These are phyloP conservation scores for Lentinula detonsa DNA, from an alignment of 768 basidiomycete species.

Conservation along the genomic window DNA sequence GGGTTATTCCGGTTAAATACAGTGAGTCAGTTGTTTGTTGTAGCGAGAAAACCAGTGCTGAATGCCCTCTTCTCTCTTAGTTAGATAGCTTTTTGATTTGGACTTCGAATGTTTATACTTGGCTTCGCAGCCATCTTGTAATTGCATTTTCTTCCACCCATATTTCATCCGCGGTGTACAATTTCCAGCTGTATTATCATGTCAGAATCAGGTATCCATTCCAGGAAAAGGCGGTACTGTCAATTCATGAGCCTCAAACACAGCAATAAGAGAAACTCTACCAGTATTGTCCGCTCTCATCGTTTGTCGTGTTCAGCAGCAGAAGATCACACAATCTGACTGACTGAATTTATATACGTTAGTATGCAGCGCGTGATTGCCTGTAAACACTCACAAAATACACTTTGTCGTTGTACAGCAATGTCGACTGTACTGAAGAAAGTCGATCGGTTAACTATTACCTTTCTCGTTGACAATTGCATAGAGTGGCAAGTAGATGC, in stretches of 20 bases:
- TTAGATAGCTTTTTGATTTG: constrained; percentile 4
- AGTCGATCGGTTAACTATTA: constrained; percentile 40
- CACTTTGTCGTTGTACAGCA: too few relatives aligned
- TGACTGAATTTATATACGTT: too few relatives aligned
- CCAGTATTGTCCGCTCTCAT: too few relatives aligned
- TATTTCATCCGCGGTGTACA: constrained; percentile 1
- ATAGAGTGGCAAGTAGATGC: constrained; percentile 62
- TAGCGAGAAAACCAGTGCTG: background rate
- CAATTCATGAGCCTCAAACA: too few relatives aligned
- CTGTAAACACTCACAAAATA: too few relatives aligned
- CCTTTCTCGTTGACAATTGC: constrained; percentile 70
- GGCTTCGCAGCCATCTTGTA: background rate
- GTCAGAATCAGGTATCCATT: too few relatives aligned
- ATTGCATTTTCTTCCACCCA: background rate
- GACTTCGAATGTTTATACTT: background rate
- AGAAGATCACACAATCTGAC: too few relatives aligned
- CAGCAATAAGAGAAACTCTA: too few relatives aligned
- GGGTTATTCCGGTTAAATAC: constrained; percentile 53
- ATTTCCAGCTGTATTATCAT: too few relatives aligned
- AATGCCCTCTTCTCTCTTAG: background rate
- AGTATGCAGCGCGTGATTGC: too few relatives aligned
- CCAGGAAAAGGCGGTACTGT: too few relatives aligned
- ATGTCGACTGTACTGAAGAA: background rate
- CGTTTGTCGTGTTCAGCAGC: too few relatives aligned
- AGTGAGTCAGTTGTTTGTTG: constrained; percentile 22